Base-by-base conservation (phyloP, 306 rosid species). In the Ochetophila trinervis region DNA sequence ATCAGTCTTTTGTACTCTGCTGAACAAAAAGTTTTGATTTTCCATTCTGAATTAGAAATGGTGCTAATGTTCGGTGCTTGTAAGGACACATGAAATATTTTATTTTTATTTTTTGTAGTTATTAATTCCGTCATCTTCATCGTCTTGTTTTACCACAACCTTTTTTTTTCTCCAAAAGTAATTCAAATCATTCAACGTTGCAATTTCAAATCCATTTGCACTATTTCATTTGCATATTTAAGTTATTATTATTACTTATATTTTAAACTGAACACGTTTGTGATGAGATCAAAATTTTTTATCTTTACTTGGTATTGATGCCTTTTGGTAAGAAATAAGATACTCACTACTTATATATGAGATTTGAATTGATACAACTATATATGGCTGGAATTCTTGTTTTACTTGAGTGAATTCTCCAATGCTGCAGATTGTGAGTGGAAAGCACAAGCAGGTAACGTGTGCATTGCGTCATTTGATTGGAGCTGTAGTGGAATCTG, bases 401-500 rank as follows among this genome's bases (percentile, higher is more conserved):
- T 61, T 30, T 19, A 57, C 64, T 69, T 57, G 19, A 21, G 51
- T 58, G 34, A 49, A 73, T 71, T 35, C 22, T 76, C 58, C 17
- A 45, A 19, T n/a, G 18, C 11, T 73, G 74, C 77, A 93, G 99
- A 93, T 60, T 93, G 99, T 19, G 99, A 93, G 83, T 93, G 97
- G 99, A 93, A 93, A 84, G 93, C 97, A 3, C 90, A 86, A 44
- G 99, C 99, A 11, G 99, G 97, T 21, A 90, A 90, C 78, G 83
- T 81, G 27, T 93, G 97, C 3, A 83, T 86, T 62, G 99, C 99
- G 0, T 93, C 99, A 1, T 93, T 93, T 51, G 97, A 93, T 75
- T 93, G 97, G 99, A 90, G 96, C 78, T 93, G 99, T 77, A 93
- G 99, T n/a, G 99, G 99, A 65, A 90, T 93, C 84, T 93, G 99